Evolutionary conservation across 2,329 filamentous ascomycete species (phyloP).

Genomic region (Ustulina deusta): DNA sequence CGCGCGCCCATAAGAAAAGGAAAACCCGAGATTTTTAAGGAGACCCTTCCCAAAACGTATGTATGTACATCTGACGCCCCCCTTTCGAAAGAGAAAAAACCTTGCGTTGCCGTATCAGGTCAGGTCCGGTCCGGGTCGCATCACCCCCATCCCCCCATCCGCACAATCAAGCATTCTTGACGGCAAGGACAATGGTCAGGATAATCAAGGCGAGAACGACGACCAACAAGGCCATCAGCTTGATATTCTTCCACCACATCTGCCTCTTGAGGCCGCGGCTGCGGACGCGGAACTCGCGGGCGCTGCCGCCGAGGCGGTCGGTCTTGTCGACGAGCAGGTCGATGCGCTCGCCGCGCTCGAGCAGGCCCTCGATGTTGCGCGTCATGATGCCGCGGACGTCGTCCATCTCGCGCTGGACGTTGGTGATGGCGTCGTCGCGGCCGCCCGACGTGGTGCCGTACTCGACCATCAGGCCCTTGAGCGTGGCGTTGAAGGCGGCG

Average conservation of each 20-base stretch:
- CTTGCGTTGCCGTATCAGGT: constrained; percentile 6
- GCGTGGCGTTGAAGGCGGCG: constrained; percentile 83
- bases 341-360: constrained; percentile 92
- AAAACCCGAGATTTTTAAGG: neutral
- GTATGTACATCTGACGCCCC: constrained; percentile 29
- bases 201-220: constrained; percentile 74
- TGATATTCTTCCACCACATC: constrained; percentile 99
- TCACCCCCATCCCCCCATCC: neutral
- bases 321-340: constrained; percentile 97
- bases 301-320: constrained; percentile 87
- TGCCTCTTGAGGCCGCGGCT: constrained; percentile 86
- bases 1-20: constrained; percentile 8
- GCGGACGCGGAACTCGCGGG: constrained; percentile 88
- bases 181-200: constrained; percentile 65
- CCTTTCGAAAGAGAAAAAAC: neutral
- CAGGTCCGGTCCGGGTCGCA: too few species aligned
- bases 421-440: constrained; percentile 83
- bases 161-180: constrained; percentile 57
- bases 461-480: constrained; percentile 83
- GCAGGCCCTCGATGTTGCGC: constrained; percentile 89
- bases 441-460: constrained; percentile 83
- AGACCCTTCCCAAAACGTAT: constrained; percentile 27
- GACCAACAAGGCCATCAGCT: constrained; percentile 84
- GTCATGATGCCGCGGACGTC: constrained; percentile 95
- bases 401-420: constrained; percentile 90